Evolutionary conservation across 2,329 filamentous ascomycete species (phyloP).

Genomic region (Grosmannia serpens): DNA sequence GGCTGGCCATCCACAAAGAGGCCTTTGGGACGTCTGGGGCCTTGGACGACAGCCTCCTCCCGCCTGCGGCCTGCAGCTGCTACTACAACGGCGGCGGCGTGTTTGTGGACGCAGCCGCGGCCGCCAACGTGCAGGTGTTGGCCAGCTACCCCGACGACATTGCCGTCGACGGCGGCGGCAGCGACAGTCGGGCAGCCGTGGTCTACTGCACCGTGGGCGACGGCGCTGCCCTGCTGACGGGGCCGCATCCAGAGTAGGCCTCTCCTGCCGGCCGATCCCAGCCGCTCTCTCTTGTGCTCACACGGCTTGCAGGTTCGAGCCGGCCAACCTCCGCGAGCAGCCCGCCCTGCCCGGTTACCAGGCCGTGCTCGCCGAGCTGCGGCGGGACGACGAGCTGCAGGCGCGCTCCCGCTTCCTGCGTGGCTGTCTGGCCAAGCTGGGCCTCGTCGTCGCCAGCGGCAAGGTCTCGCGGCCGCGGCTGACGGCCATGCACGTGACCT

Average conservation of each 20-base stretch:
- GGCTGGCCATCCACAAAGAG: constrained; percentile 51
- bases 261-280: neutral
- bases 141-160: constrained; percentile 68
- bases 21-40: constrained; percentile 31
- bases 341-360: constrained; percentile 58
- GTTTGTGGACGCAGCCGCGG: constrained; percentile 67
- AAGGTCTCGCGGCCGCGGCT: constrained; percentile 61
- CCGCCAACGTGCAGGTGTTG: constrained; percentile 61
- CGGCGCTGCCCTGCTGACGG: constrained; percentile 68
- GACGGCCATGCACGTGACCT: constrained; percentile 71
- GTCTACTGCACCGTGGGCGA: constrained; percentile 75
- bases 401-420: constrained; percentile 65
- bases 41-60: too few relatives aligned
- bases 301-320: constrained; percentile 56
- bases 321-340: constrained; percentile 61
- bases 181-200: constrained; percentile 55
- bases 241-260: constrained; percentile 77
- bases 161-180: constrained; percentile 62
- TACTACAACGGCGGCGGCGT: constrained; percentile 96
- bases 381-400: constrained; percentile 48
- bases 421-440: constrained; percentile 67
- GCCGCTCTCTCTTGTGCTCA: neutral
- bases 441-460: constrained; percentile 64
- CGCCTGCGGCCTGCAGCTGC: constrained; percentile 53
- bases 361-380: constrained; percentile 55